Base-by-base conservation (phyloP, 257 asterid genomes). In the Sherardia arvensis region DNA sequence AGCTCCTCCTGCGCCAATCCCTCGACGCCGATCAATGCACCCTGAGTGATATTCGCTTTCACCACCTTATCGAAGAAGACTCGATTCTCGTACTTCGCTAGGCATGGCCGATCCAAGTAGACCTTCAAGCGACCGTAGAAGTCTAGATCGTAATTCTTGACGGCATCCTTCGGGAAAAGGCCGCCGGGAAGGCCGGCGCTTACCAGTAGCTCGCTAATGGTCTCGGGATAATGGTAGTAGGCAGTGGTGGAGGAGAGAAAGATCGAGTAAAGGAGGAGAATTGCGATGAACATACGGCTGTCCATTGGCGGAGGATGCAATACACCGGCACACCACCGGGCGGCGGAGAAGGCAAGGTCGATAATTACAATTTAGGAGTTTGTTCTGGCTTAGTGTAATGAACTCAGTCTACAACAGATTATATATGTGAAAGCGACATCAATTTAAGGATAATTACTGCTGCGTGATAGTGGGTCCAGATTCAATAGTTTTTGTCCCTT, bases 1-100 rank as follows among this genome's bases (percentile, higher is more conserved):
- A 91, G 90, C 82, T 91, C 98, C 59, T 91, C 92, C 57, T 91
- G 94, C 26, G 94, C 80, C 59, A 91, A 66, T 0, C 98, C 98
- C 74, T 91, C 82, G 0, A 91, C 84, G 8, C 96, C 95, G 26
- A 69, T 88, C 54, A 91, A 73, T 2, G 91, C 96, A 4, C 98
- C 98, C 10, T 86, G 84, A 72, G 87, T 86, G 3, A 91, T 83
- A 53, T 91, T 91, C 2, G 98, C 98, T 25, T 79, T 73, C 12
- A 91, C 96, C 17, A 88, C 85, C 34, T 81, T 81, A 22, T 88
- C 94, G 68, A 86, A 91, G 7, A 65, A 78, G 0, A 91, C 89
- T 74, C 95, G 71, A 1, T 82, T 86, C 74, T 88, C 96, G 33
- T 86, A 76, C 48, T 78, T 88, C 0, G 98, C 92, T 7, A 91